These are phyloP conservation scores for Colletotrichum sp. DNA, from an alignment of 2,329 filamentous ascomycete species.

Conservation along the genomic window DNA sequence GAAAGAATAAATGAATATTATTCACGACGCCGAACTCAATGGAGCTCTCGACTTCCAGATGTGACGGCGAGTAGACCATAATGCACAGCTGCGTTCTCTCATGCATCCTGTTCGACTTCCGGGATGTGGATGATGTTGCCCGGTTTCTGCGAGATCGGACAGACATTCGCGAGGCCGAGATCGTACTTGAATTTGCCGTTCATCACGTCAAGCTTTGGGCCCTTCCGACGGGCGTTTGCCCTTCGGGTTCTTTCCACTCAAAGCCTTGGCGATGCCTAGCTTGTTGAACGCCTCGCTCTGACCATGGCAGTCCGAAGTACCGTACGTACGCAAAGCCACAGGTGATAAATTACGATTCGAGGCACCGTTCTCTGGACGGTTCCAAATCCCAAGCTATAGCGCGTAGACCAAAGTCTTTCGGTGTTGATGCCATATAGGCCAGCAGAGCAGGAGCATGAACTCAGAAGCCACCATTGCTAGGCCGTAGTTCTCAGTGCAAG, in stretches of 20 bases:
- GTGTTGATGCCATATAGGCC: not conserved
- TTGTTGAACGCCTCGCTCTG: not conserved
- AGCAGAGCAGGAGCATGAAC: not conserved
- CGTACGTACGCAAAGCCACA: not conserved
- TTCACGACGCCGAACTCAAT: not conserved
- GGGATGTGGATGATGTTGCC: not conserved
- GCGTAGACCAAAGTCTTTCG: not conserved
- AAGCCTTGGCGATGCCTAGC: not conserved
- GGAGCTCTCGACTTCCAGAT: not conserved
- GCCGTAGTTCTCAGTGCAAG: not conserved
- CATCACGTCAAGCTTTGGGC: not conserved
- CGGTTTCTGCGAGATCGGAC: not conserved
- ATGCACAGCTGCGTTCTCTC: not conserved
- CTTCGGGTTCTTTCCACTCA: not conserved
- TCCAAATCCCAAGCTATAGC: not conserved
- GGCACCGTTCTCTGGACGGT: not conserved
- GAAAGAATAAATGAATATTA: not conserved
- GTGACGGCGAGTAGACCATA: not conserved
- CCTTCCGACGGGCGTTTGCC: not conserved
- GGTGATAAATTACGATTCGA: not conserved
- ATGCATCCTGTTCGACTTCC: not conserved
- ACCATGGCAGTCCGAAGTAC: not conserved
- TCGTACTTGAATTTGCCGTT: not conserved
- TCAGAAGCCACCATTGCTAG: rapidly evolving
- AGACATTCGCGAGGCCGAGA: not conserved